phyloP scores from a whole-genome alignment of 768 basidiomycete species.

The Lactarius evosmus region DNA sequence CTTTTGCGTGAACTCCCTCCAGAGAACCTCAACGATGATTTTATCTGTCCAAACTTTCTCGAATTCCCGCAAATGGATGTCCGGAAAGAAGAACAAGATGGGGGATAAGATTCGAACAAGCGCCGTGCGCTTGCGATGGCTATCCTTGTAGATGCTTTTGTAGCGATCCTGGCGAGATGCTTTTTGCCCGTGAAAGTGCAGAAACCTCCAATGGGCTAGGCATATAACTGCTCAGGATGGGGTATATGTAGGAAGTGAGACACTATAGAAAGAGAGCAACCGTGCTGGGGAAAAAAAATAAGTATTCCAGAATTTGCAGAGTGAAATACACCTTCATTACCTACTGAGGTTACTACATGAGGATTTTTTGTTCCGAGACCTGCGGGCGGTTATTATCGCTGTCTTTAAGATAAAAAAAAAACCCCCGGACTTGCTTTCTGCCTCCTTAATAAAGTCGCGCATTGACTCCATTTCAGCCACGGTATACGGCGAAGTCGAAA shows the following conservation, averaged over 20 bases:
- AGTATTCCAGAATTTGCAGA: neutral
- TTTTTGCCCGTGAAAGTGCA: slow-evolving; percentile 19
- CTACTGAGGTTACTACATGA: slow-evolving; percentile 14
- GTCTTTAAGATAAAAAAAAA: neutral
- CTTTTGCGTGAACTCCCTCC: slow-evolving; percentile 15
- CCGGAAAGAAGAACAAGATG: slow-evolving; percentile 16
- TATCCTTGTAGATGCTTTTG: slow-evolving; percentile 9
- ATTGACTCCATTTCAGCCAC: slow-evolving; percentile 13
- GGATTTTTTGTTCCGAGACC: neutral
- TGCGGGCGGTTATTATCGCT: neutral
- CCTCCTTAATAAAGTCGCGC: slow-evolving; percentile 8
- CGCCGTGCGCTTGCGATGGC: neutral
- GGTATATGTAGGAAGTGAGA: neutral
- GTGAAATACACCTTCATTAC: slow-evolving; percentile 2
- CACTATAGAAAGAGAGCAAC: slow-evolving; percentile 14
- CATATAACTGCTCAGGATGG: neutral
- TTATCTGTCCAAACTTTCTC: slow-evolving; percentile 17
- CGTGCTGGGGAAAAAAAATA: slow-evolving; percentile 5
- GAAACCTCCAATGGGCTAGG: slow-evolving; percentile 15
- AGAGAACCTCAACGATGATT: slow-evolving; percentile 7
- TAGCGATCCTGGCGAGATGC: slow-evolving; percentile 10
- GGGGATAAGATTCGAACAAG: slow-evolving; percentile 1
- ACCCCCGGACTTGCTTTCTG: neutral
- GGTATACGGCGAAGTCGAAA: slow-evolving; percentile 17
- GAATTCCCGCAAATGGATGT: slow-evolving; percentile 20